Base-by-base conservation (phyloP, 805 yeast genomes). In the Saturnispora serradocipensis region DNA sequence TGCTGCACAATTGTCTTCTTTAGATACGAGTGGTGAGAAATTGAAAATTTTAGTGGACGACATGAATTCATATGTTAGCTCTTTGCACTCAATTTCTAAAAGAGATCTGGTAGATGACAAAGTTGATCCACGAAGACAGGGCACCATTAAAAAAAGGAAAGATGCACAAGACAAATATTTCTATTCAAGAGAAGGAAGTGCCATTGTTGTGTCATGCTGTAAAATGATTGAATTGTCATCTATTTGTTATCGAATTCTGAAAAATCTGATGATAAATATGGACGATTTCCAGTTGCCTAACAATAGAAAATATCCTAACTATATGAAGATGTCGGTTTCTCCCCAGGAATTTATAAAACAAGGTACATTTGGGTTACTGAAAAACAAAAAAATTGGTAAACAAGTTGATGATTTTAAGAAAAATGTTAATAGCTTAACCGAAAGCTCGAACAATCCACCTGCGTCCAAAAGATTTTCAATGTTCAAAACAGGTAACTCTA, bases 251-350 rank as follows among this genome's bases (percentile, higher is more conserved):
- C 74, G 74, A 55, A 81, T 84, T 81, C 70, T 86, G 24, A 72
- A 74, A 45, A 69, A 80, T 1, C 38, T 52, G 25, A 43, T 53
- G n/a, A 43, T 40, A 18, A 61, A 78, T 18, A 76, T 82, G n/a
- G 85, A 85, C n/a, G 86, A 84, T 56, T 82, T 83, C 62, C 76
- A 75, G 58, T 67, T 85, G 45, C 76, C 80, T 22, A 63, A 71
- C 1, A 81, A 79, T 42, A 74, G 88, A 59, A 70, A 78, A 20
- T 86, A 84, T 60, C 84, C 88, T 1, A 85, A 86, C 62, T 84
- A 84, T 56, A 66, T 74, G 9, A 65, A 64, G 25, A 76, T 81
- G 65, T 73, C 75, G 53, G 73, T 86, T 3, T 74, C 81, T 6
- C 81, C 89, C 0, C 76, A 73, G 8, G 74, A 73, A 8, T 85